phyloP scores from a whole-genome alignment of 2,329 filamentous ascomycete genomes.

The Nigrospora osmanthi region DNA sequence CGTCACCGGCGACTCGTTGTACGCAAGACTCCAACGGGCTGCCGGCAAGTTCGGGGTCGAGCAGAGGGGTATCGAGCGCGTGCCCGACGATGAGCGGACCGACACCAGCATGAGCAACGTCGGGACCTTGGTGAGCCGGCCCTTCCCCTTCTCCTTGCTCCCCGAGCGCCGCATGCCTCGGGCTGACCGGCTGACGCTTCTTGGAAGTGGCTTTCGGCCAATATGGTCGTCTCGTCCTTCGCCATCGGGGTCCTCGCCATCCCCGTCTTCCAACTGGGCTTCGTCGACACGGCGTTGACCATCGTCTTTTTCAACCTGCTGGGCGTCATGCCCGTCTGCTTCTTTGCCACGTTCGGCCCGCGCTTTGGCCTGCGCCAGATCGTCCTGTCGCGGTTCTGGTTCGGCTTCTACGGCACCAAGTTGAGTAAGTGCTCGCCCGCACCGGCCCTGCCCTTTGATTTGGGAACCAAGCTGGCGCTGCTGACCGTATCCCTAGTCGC shows the following conservation, averaged over 20 bases:
- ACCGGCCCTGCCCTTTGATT: constrained; percentile 4
- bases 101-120: constrained; percentile 59
- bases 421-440: constrained; percentile 38
- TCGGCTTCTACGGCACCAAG: constrained; percentile 65
- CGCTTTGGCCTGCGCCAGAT: constrained; percentile 70
- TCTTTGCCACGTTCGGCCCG: constrained; percentile 72
- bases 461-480: too few relatives aligned
- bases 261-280: constrained; percentile 63
- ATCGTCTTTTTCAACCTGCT: constrained; percentile 71
- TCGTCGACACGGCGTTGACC: constrained; percentile 63
- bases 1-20: constrained; percentile 11
- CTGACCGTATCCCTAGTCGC: constrained; percentile 41
- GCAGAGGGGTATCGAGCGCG: constrained; percentile 68
- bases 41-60: constrained; percentile 62
- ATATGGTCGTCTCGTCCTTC: constrained; percentile 71
- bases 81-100: constrained; percentile 61
- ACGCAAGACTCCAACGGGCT: constrained; percentile 43
- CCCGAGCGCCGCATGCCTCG: too few relatives aligned
- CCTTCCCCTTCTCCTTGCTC: constrained; percentile 1
- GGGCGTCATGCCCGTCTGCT: constrained; percentile 64
- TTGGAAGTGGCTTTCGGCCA: constrained; percentile 64
- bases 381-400: constrained; percentile 72
- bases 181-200: not conserved
- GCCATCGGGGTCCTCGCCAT: constrained; percentile 65
- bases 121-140: constrained; percentile 57